Conservation (phyloP, 2,329 filamentous ascomycete genomes). For the Cladophialophora immunda region DNA sequence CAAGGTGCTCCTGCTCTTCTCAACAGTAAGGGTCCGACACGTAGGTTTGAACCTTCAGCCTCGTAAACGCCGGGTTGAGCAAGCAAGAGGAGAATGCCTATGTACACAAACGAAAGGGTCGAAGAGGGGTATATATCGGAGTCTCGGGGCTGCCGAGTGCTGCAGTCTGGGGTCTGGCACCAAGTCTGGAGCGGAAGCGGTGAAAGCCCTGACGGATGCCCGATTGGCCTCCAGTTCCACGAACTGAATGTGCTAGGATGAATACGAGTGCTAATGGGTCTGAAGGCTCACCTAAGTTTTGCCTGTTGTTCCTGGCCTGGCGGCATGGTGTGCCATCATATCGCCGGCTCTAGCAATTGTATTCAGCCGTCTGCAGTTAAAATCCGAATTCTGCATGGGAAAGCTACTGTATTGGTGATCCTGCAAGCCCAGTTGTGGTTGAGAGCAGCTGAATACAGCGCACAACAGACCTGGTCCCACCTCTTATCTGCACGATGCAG, state of each 20-base stretch:
- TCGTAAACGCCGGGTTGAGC: not conserved
- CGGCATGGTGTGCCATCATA: not conserved
- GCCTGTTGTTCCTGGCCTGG: not conserved
- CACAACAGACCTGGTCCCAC: not conserved
- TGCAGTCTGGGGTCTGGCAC: not conserved
- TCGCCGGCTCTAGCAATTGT: not conserved
- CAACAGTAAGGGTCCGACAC: not conserved
- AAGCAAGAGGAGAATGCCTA: not conserved
- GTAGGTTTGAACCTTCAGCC: slow-evolving; percentile 3
- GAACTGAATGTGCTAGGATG: not conserved
- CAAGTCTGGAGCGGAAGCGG: not conserved
- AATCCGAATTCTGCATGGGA: not conserved
- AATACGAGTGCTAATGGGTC: not conserved
- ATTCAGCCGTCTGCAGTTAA: not conserved
- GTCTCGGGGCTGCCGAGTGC: not conserved
- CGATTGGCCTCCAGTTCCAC: not conserved
- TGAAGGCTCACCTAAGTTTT: not conserved
- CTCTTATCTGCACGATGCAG: not conserved
- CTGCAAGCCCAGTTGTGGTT: not conserved
- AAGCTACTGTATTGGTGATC: not conserved
- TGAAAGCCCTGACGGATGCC: not conserved
- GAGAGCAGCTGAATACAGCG: not conserved
- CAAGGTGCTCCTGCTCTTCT: not conserved
- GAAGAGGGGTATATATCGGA: slow-evolving; percentile 1
- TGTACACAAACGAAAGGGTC: not conserved